Conservation (phyloP, 1,139 yeast species). For the Yamadazyma membranifaciens region DNA sequence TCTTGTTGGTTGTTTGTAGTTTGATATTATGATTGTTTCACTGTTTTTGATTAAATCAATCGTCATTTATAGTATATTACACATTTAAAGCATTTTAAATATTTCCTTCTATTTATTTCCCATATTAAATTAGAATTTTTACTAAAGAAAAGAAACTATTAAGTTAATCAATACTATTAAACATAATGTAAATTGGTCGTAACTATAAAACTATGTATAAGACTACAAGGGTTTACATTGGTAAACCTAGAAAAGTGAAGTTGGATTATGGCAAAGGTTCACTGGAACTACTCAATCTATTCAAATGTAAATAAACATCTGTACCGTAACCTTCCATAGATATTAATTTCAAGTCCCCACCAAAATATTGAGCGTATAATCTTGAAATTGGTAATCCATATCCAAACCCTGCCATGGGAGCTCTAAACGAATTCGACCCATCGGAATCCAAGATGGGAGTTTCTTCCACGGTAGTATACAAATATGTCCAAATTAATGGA, state of each 20-base stretch:
- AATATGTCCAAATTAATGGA: slow-evolving; percentile 87
- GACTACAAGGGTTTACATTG: too few species aligned
- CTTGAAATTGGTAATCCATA: slow-evolving; percentile 88
- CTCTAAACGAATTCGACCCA: slow-evolving; percentile 60
- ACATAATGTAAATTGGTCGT: background rate
- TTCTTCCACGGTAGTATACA: slow-evolving; percentile 82
- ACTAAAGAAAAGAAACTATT: too few species aligned
- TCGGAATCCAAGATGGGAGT: slow-evolving; percentile 69
- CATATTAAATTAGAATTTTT: too few species aligned
- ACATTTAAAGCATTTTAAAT: too few species aligned
- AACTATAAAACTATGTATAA: background rate
- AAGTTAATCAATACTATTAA: too few species aligned
- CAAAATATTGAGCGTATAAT: slow-evolving; percentile 84
- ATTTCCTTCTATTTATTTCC: too few species aligned
- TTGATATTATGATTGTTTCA: too few species aligned
- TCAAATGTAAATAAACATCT: slow-evolving; percentile 84
- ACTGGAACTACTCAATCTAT: slow-evolving; percentile 47
- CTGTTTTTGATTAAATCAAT: too few species aligned
- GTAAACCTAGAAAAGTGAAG: too few species aligned
- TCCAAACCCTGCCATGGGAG: slow-evolving; percentile 95
- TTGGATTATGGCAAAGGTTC: slow-evolving; percentile 32
- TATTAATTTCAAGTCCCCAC: slow-evolving; percentile 84
- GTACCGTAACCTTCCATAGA: slow-evolving; percentile 96
- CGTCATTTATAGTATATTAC: too few species aligned
- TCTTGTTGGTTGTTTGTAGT: background rate